These are phyloP conservation scores for Vaccinium macrocarpon DNA, from an alignment of 148 eudicot genomes.

Conservation along the genomic window DNA sequence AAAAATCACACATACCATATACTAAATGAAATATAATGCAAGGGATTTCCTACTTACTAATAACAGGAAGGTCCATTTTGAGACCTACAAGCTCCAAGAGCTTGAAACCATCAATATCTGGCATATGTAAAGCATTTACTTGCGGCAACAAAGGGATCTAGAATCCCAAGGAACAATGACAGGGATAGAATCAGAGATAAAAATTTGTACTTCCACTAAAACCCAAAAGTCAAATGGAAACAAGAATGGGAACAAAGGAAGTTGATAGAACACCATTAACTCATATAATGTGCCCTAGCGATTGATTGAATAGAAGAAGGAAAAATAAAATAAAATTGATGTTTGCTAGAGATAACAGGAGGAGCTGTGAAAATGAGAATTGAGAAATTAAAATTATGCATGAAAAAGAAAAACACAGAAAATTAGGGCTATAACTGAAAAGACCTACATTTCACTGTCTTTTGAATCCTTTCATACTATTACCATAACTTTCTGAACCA, in stretches of 20 bases:
- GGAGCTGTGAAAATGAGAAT: background rate
- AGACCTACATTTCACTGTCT: background rate
- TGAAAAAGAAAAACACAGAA: background rate
- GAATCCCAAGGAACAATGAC: background rate
- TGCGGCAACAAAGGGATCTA: background rate
- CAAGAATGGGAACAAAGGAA: background rate
- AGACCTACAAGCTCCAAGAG: conserved; percentile 86
- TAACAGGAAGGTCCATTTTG: conserved; percentile 86
- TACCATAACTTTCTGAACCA: background rate
- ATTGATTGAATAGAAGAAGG: background rate
- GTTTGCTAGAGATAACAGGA: background rate
- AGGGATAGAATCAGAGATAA: background rate
- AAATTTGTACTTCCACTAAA: background rate
- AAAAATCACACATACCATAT: background rate
- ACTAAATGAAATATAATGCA: background rate
- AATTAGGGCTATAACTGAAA: background rate
- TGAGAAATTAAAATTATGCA: background rate
- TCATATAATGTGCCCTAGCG: background rate
- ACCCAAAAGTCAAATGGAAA: background rate
- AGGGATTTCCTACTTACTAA: conserved; percentile 51
- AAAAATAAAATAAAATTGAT: background rate
- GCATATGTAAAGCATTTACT: conserved; percentile 49
- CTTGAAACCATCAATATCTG: conserved; percentile 94
- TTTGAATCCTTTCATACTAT: background rate
- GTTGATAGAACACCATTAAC: background rate